These are phyloP conservation scores for Skeletonema potamos DNA, from an alignment of 108 stramenopile species.

Conservation along the genomic window DNA sequence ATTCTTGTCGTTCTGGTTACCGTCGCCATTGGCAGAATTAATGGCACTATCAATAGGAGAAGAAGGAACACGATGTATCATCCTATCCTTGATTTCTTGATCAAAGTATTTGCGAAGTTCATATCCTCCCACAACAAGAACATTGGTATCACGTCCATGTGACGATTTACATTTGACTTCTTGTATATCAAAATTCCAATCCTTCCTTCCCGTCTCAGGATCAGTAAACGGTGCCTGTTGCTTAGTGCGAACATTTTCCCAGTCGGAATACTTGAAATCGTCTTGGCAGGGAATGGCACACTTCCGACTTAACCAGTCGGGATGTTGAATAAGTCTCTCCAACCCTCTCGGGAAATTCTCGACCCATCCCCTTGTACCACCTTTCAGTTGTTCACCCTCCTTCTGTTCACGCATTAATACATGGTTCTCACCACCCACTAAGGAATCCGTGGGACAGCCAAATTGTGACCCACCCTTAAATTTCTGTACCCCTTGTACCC, in stretches of 20 bases:
- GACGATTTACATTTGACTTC: neutral
- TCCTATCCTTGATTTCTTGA: neutral
- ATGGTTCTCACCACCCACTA: slow-evolving; percentile 1
- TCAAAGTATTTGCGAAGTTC: slow-evolving; percentile 4
- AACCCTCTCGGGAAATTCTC: slow-evolving; percentile 9
- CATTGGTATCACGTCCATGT: slow-evolving; percentile 6
- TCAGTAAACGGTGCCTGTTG: no score
- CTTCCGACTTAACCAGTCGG: slow-evolving; percentile 11
- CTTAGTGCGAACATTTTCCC: neutral
- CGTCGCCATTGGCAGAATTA: neutral
- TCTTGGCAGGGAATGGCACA: slow-evolving; percentile 22
- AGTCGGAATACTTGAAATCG: neutral
- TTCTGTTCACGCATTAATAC: slow-evolving; percentile 1
- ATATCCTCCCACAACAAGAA: neutral
- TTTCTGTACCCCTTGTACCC: neutral
- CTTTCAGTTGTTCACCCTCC: neutral
- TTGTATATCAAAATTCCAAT: neutral
- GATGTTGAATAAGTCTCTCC: slow-evolving; percentile 15
- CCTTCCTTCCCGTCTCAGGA: neutral
- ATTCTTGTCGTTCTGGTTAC: neutral
- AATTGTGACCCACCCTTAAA: slow-evolving; percentile 14
- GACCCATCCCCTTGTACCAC: slow-evolving; percentile 11
- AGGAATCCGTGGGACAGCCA: slow-evolving; percentile 24
- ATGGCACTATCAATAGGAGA: neutral
- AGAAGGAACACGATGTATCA: neutral